A percentile compares a stretch with the other conserved stretches of the same genome.
phyloP scores from a whole-genome alignment of 169 alveolate species.

The Perkinsus chesapeaki region DNA sequence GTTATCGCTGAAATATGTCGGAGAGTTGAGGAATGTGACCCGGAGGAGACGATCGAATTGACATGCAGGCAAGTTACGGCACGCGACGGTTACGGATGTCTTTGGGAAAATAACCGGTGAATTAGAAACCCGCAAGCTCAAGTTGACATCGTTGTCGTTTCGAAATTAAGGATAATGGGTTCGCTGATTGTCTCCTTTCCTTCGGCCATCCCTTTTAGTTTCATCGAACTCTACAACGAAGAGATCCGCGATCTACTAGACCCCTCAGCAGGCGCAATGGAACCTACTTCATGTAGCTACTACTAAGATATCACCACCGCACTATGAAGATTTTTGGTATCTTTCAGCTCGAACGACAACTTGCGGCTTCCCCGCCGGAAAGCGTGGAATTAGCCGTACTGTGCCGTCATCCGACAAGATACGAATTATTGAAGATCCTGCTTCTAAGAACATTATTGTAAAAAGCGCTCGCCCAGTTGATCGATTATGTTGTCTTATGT shows the following conservation, averaged over 20 bases:
- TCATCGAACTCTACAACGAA: constrained; percentile 76
- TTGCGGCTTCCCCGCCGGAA: neutral
- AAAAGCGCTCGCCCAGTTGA: neutral
- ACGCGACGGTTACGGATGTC: no score
- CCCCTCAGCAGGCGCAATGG: neutral
- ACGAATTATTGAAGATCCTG: neutral
- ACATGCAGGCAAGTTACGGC: neutral
- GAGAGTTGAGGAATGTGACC: neutral
- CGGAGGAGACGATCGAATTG: neutral
- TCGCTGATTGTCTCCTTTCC: neutral
- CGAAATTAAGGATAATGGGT: neutral
- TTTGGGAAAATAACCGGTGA: no score
- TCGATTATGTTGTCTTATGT: neutral
- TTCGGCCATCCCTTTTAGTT: constrained; percentile 54
- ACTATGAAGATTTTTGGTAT: neutral
- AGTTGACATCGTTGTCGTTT: no score
- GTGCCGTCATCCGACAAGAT: neutral
- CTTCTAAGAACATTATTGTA: neutral
- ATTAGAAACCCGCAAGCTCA: no score
- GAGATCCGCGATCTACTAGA: constrained; percentile 70
- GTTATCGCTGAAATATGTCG: neutral
- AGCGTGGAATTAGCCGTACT: neutral
- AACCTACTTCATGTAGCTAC: neutral
- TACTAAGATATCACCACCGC: neutral
- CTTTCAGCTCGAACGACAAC: neutral